These are phyloP conservation scores for Didymella segeticola DNA, from an alignment of 2,329 filamentous ascomycete genomes.

Conservation along the genomic window DNA sequence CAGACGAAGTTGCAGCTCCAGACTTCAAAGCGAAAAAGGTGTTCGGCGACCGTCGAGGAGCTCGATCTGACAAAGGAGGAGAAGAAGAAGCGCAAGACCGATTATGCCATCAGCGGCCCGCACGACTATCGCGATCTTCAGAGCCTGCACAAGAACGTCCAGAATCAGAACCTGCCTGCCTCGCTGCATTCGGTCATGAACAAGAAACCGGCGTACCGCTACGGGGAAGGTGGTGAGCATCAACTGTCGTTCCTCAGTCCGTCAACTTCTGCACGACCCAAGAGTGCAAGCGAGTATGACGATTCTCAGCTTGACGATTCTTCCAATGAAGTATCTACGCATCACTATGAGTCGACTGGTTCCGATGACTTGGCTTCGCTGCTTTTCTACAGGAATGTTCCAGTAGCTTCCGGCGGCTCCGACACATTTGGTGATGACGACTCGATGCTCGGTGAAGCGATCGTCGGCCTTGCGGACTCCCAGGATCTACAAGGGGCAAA, in stretches of 20 bases:
- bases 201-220: slow-evolving; percentile 37
- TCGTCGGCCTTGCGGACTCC: slow-evolving; percentile 43
- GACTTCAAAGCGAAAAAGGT: slow-evolving; percentile 35
- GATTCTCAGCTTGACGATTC: slow-evolving; percentile 29
- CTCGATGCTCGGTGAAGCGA: slow-evolving; percentile 39
- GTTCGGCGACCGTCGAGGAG: slow-evolving; percentile 32
- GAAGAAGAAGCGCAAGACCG: slow-evolving; percentile 37
- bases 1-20: slow-evolving; percentile 41
- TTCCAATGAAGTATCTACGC: neutral
- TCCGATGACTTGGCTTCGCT: neutral
- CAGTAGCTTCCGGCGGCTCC: slow-evolving; percentile 12
- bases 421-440: slow-evolving; percentile 41
- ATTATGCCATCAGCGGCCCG: slow-evolving; percentile 23
- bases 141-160: slow-evolving; percentile 34
- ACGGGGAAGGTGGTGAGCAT: slow-evolving; percentile 31
- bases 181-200: slow-evolving; percentile 35
- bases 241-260: slow-evolving; percentile 33
- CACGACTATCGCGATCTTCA: slow-evolving; percentile 32
- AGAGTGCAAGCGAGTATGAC: slow-evolving; percentile 40
- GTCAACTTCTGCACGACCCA: neutral
- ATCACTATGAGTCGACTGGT: neutral
- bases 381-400: neutral
- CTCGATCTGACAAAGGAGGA: slow-evolving; percentile 43
- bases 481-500: slow-evolving; percentile 18
- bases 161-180: slow-evolving; percentile 27